phyloP scores from a whole-genome alignment of 139 green algal genomes.

The Chlorella sp. region DNA sequence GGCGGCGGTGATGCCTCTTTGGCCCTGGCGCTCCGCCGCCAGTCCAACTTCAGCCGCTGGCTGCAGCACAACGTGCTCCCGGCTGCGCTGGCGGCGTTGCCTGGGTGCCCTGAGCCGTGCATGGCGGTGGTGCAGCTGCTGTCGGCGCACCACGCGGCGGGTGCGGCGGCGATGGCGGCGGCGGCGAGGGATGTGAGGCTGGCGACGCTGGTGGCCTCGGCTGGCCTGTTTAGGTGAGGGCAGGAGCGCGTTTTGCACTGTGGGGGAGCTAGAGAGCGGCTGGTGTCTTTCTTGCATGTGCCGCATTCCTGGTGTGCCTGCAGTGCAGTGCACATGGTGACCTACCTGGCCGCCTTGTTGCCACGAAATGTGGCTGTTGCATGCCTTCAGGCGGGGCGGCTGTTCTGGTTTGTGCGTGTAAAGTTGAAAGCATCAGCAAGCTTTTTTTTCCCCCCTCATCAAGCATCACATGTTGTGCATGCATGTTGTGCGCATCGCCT shows the following conservation, averaged over 20 bases:
- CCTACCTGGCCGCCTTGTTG: background rate
- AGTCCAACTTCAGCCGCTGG: constrained; percentile 24
- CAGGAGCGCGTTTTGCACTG: too few species aligned
- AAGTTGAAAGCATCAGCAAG: background rate
- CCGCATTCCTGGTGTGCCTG: background rate
- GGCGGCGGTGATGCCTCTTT: background rate
- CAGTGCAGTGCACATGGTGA: background rate
- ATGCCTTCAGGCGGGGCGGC: too few species aligned
- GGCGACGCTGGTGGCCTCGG: constrained; percentile 62
- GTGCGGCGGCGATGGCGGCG: constrained; percentile 46
- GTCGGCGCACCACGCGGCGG: constrained; percentile 44
- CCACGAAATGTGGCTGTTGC: too few species aligned
- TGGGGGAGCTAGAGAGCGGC: background rate
- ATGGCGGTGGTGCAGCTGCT: constrained; percentile 54
- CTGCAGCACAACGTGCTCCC: constrained; percentile 28
- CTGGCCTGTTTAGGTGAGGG: constrained; percentile 16
- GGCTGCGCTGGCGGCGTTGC: constrained; percentile 7
- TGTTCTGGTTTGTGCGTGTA: too few species aligned
- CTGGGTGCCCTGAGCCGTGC: background rate
- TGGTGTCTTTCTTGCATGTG: background rate
- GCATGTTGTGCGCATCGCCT: background rate
- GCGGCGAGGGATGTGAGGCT: constrained; percentile 61
- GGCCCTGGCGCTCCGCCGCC: constrained; percentile 19
- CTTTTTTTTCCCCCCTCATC: too few species aligned
- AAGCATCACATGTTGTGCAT: background rate